These are phyloP conservation scores for Diaporthe citri DNA, from an alignment of 2,329 filamentous ascomycete species.

Conservation along the genomic window DNA sequence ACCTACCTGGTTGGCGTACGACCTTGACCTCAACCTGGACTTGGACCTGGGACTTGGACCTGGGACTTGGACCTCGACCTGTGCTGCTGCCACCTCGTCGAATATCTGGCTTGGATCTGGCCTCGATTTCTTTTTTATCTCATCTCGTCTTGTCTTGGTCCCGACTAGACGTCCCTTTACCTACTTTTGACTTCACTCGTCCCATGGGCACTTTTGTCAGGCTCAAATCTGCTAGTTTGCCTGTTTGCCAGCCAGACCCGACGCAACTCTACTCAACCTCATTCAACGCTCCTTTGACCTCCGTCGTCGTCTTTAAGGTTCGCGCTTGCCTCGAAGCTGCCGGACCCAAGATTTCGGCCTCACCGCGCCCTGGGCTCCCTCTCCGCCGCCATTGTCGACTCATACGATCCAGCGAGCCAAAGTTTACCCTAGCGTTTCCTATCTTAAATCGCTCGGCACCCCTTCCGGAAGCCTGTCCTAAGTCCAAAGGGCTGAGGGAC, in stretches of 20 bases:
- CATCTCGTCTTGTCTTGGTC: constrained; percentile 4
- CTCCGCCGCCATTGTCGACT: constrained; percentile 21
- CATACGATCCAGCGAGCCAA: constrained; percentile 21
- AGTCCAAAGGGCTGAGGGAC: neutral
- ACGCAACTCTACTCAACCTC: neutral
- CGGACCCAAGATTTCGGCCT: constrained; percentile 26
- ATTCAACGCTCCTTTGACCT: constrained; percentile 6
- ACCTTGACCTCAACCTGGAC: neutral
- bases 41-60: constrained; percentile 6
- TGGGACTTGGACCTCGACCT: constrained; percentile 1
- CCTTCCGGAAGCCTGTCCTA: neutral
- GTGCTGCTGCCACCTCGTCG: constrained; percentile 2
- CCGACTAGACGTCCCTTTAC: neutral
- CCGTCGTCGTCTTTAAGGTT: constrained; percentile 18
- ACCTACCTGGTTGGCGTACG: constrained; percentile 23
- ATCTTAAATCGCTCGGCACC: constrained; percentile 5
- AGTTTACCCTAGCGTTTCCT: constrained; percentile 22
- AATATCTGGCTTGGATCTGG: neutral
- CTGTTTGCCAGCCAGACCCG: constrained; percentile 3
- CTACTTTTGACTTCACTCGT: neutral
- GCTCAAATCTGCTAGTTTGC: neutral
- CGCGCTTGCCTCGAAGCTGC: constrained; percentile 26
- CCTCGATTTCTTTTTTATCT: constrained; percentile 13
- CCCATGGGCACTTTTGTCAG: neutral
- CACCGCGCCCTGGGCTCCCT: constrained; percentile 22